phyloP scores from a whole-genome alignment of 768 basidiomycete species.

The Cystobasidiopsis lactophilus region DNA sequence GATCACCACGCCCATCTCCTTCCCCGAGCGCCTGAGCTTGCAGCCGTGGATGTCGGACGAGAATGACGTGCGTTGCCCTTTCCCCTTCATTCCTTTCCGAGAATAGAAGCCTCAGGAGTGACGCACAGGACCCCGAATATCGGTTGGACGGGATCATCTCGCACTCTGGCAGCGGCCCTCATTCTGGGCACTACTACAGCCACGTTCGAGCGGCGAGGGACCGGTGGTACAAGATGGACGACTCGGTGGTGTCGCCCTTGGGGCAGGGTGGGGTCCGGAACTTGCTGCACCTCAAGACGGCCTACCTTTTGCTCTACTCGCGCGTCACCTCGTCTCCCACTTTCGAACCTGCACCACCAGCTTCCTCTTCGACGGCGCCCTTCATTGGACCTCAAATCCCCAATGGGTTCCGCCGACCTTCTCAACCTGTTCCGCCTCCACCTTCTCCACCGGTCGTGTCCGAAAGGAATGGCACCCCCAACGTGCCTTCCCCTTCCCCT shows the following conservation, averaged over 20 bases:
- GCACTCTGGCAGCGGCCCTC: conserved; percentile 77
- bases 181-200: conserved; percentile 88
- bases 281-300: conserved; percentile 47
- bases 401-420: too few relatives aligned
- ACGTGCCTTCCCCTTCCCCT: too few relatives aligned
- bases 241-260: conserved; percentile 42
- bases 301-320: conserved; percentile 85
- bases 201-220: conserved; percentile 48
- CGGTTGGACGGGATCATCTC: conserved; percentile 76
- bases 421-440: too few relatives aligned
- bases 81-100: not conserved
- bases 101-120: not conserved
- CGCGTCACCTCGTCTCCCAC: conserved; percentile 31
- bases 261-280: conserved; percentile 17
- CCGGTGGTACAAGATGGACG: conserved; percentile 84
- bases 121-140: conserved; percentile 45
- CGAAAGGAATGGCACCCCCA: too few relatives aligned
- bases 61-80: conserved; percentile 25
- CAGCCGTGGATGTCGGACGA: conserved; percentile 56
- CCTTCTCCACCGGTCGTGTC: too few relatives aligned
- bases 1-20: conserved; percentile 52
- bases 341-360: not conserved
- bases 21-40: conserved; percentile 50
- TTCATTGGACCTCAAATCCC: too few relatives aligned
- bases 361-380: too few relatives aligned